phyloP scores from a whole-genome alignment of 108 stramenopile species.

The Skeletonema marinoi region DNA sequence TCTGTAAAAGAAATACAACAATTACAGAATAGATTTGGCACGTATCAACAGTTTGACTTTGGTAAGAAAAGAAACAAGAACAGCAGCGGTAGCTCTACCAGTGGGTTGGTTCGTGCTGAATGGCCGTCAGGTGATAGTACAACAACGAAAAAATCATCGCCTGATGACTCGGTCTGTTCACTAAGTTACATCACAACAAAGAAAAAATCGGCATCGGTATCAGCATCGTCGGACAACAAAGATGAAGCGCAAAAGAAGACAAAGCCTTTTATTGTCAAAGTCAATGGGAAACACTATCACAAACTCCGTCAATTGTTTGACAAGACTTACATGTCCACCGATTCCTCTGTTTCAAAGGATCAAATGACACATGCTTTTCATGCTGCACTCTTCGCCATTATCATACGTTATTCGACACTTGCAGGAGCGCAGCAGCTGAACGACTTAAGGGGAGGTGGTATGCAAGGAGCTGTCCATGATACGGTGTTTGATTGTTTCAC shows the following conservation, averaged over 20 bases:
- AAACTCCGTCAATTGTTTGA: constrained; percentile 63
- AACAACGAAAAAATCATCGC: constrained; percentile 26
- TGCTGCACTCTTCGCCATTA: constrained; percentile 51
- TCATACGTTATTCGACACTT: constrained; percentile 72
- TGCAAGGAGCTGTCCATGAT: constrained; percentile 80
- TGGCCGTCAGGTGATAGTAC: constrained; percentile 50
- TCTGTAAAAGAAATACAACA: constrained; percentile 20
- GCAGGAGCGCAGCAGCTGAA: constrained; percentile 70
- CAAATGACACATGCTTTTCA: constrained; percentile 56
- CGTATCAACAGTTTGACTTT: constrained; percentile 28
- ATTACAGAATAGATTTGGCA: constrained; percentile 28
- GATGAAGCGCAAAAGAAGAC: constrained; percentile 38
- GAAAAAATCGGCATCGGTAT: constrained; percentile 1
- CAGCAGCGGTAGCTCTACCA: background rate
- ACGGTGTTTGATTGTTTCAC: constrained; percentile 61
- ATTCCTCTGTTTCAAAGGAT: background rate
- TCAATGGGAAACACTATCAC: constrained; percentile 63
- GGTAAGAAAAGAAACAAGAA: constrained; percentile 13
- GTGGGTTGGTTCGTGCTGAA: constrained; percentile 48
- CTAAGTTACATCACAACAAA: constrained; percentile 4
- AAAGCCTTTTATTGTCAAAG: constrained; percentile 66
- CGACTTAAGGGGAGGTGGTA: constrained; percentile 75
- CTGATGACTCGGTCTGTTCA: constrained; percentile 4
- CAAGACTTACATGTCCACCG: constrained; percentile 20
- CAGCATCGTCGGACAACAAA: background rate